phyloP scores from a whole-genome alignment of 2,329 filamentous ascomycete species.

The Colletotrichum navitas region DNA sequence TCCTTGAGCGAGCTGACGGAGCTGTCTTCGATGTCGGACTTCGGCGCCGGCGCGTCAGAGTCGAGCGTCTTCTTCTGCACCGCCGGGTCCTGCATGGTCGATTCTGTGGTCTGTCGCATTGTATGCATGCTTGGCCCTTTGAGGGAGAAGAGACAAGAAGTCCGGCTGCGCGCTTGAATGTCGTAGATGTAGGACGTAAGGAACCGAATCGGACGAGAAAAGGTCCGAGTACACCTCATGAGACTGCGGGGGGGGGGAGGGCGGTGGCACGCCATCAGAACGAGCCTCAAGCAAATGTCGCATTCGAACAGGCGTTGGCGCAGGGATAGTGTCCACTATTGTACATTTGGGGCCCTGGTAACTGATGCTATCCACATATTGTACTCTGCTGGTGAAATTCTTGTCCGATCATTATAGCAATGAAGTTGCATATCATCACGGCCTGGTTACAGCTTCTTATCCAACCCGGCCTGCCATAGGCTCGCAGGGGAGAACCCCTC shows the following conservation, averaged over 20 bases:
- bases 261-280: neutral
- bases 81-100: constrained; percentile 16
- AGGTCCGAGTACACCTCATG: neutral
- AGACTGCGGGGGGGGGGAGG: neutral
- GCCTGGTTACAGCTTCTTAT: neutral
- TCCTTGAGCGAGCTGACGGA: constrained; percentile 54
- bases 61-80: constrained; percentile 31
- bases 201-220: constrained; percentile 22
- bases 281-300: constrained; percentile 8
- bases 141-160: neutral
- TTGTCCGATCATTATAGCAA: neutral
- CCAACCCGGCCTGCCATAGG: neutral
- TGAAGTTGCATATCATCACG: neutral
- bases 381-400: neutral
- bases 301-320: neutral
- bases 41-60: constrained; percentile 15
- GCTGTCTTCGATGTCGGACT: constrained; percentile 13
- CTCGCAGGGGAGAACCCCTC: neutral
- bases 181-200: neutral
- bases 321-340: constrained; percentile 10
- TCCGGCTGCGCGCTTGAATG: too few relatives aligned
- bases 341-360: neutral
- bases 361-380: constrained; percentile 21
- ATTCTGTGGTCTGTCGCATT: constrained; percentile 6
- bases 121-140: neutral